Evolutionary conservation across 2,329 filamentous ascomycete genomes (phyloP).

Genomic region (Stromatinia cepivora): DNA sequence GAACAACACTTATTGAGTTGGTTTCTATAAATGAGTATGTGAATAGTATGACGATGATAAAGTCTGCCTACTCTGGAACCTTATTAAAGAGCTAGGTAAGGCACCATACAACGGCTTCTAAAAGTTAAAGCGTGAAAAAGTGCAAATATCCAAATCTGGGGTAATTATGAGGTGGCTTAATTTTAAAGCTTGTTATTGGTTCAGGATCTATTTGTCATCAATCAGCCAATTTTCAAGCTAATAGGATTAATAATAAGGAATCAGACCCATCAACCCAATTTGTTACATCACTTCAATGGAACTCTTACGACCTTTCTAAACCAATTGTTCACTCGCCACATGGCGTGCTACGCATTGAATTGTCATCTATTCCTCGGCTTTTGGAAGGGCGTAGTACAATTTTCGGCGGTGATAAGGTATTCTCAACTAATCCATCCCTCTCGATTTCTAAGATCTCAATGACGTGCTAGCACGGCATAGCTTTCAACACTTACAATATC

Average conservation of each 20-base stretch:
- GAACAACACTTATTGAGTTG: too few relatives aligned
- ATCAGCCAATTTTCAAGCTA: not conserved
- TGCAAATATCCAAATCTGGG: not conserved
- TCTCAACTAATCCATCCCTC: not conserved
- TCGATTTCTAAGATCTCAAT: constrained; percentile 24
- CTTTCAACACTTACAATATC: constrained; percentile 4
- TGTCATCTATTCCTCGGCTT: constrained; percentile 5
- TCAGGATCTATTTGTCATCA: not conserved
- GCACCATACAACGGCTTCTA: too few relatives aligned
- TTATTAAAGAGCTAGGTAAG: too few relatives aligned
- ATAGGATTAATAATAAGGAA: not conserved
- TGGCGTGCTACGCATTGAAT: not conserved
- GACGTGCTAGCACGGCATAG: constrained; percentile 13
- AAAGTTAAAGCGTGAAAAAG: not conserved
- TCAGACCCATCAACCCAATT: not conserved
- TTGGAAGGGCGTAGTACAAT: not conserved
- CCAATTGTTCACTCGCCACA: constrained; percentile 2
- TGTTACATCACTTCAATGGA: constrained; percentile 2
- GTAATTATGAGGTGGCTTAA: not conserved
- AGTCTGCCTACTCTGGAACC: too few relatives aligned
- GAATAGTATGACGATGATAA: too few relatives aligned
- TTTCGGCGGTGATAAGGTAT: constrained; percentile 2
- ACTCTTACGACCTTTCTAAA: not conserved
- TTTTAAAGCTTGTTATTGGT: not conserved
- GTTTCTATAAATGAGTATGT: too few relatives aligned